phyloP scores from a whole-genome alignment of 179 eudicot species.

The Silene vulgaris region DNA sequence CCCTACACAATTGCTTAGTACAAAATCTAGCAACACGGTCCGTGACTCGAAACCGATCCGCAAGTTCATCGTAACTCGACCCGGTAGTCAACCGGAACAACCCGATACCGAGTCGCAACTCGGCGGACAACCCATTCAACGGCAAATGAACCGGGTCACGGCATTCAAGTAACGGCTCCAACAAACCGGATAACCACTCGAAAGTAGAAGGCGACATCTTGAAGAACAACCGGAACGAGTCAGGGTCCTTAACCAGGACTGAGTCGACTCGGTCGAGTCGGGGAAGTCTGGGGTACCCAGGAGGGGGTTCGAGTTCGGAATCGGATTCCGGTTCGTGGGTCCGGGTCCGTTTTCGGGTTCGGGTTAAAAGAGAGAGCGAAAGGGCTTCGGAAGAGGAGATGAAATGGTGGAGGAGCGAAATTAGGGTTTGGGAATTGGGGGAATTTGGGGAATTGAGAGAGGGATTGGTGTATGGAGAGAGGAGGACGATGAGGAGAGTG shows the following conservation, averaged over 20 bases:
- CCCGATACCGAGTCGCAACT: constrained; percentile 67
- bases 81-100: constrained; percentile 61
- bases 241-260: constrained; percentile 33
- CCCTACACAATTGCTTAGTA: constrained; percentile 67
- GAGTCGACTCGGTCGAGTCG: constrained; percentile 39
- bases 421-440: constrained; percentile 12
- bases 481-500: constrained; percentile 35
- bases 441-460: constrained; percentile 18
- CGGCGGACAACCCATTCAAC: constrained; percentile 38
- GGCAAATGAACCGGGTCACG: constrained; percentile 69
- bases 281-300: constrained; percentile 21
- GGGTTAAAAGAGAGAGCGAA: constrained; percentile 1
- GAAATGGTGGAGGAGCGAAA: constrained; percentile 26
- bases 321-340: constrained; percentile 21
- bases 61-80: constrained; percentile 47
- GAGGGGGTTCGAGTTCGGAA: constrained; percentile 10
- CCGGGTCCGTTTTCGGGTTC: constrained; percentile 22
- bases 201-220: constrained; percentile 61
- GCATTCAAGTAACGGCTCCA: constrained; percentile 83
- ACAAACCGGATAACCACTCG: constrained; percentile 66
- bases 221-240: constrained; percentile 47
- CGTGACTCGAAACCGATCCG: constrained; percentile 47
- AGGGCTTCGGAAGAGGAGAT: constrained; percentile 20
- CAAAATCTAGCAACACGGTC: constrained; percentile 50
- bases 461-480: constrained; percentile 28